phyloP scores from a whole-genome alignment of 805 yeast genomes.

The Suhomyces xylopsoci region DNA sequence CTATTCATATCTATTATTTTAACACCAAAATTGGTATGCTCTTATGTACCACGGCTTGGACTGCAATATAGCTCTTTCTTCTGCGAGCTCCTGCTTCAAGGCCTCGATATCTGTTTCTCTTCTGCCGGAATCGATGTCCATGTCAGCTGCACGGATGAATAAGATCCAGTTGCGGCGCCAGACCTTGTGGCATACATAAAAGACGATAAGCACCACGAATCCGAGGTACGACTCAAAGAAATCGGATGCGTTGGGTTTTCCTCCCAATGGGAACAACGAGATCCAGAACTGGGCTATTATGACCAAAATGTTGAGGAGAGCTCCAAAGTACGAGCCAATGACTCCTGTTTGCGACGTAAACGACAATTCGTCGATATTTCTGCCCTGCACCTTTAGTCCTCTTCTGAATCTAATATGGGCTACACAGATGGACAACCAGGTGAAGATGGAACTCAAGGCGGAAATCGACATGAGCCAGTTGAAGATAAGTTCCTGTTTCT shows the following conservation, averaged over 20 bases:
- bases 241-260: conserved; percentile 17
- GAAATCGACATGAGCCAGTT: conserved; percentile 27
- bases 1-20: not conserved
- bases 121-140: conserved; percentile 27
- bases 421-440: conserved; percentile 26
- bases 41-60: conserved; percentile 35
- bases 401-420: conserved; percentile 26
- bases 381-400: conserved; percentile 20
- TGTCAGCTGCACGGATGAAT: conserved; percentile 18
- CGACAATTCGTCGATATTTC: conserved; percentile 21
- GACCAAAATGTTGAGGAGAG: conserved; percentile 18
- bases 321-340: conserved; percentile 23
- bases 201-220: conserved; percentile 21
- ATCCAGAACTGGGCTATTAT: conserved; percentile 27
- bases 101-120: conserved; percentile 26
- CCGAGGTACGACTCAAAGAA: conserved; percentile 26
- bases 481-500: conserved; percentile 20
- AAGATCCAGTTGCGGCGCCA: conserved; percentile 28
- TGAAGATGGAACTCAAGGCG: conserved; percentile 24
- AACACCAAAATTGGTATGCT: conserved; percentile 37
- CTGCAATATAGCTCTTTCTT: conserved; percentile 28
- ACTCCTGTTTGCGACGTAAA: conserved; percentile 23
- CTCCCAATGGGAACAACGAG: conserved; percentile 25
- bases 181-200: conserved; percentile 24
- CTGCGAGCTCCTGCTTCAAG: conserved; percentile 26